Base-by-base conservation (phyloP, 2,329 filamentous ascomycete species). In the Fusarium sp. region DNA sequence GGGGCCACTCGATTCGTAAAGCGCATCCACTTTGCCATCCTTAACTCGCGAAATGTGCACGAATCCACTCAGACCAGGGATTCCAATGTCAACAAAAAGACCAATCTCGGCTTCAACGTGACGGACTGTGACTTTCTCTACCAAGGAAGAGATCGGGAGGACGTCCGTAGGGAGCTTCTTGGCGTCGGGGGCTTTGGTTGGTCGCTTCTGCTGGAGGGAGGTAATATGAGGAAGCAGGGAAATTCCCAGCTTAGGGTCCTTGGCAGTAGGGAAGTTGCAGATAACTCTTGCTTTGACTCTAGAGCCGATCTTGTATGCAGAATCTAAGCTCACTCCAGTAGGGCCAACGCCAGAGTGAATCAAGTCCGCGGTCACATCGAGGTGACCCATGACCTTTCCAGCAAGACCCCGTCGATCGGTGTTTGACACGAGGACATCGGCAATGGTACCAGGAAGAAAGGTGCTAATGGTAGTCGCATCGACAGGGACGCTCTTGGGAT, bases 31-130 rank as follows among this genome's bases (percentile, higher is more conserved):
- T 79, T 96, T 97, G 72, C 92, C 91, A 78, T 99, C 95, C 63
- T 95, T 92, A 66, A 99, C 88, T 69, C 93, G 90, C 1, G 96
- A 99, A 70, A 99, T 97, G 79, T 99, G 96, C 23, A 97, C 94
- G 76, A 98, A 99, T 10, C 94, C 94, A n/a, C 89, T 85, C 3
- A 95, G 84, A 31, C 90, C 94, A 5, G 79, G 68, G 15, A 82
- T 70, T 2, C 90, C 91, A 40, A 94, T 82, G 71, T 92, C 89
- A 8, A 94, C 86, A 75, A 97, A 97, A 3, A 98, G 85, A 56
- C 96, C 97, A 65, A 95, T 88, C 4, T 91, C 90, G 6, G 90
- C 85, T 71, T 97, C 92, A 3, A 98, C 94, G 71, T 92, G 92
- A 56, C 90, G 88, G 8, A 99, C 90, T 39, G 89, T 94, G 60